phyloP scores from a whole-genome alignment of 768 basidiomycete species.

The Hericium rajendrae region DNA sequence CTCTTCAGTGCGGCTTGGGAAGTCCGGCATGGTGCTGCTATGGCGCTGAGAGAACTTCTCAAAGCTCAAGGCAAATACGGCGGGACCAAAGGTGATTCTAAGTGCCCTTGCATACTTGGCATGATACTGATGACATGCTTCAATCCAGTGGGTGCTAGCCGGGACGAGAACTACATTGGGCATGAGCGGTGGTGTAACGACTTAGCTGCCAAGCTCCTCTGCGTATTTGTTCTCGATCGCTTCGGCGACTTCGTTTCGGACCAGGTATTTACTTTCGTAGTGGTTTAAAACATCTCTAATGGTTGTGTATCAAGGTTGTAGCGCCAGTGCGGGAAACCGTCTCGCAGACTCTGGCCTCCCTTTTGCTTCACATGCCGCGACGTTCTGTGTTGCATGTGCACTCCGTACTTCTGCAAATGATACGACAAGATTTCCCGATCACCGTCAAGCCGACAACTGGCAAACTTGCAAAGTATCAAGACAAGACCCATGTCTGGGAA shows the following conservation, averaged over 20 bases:
- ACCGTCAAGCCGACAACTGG: conserved; percentile 24
- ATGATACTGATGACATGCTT: not conserved
- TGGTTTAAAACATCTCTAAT: not conserved
- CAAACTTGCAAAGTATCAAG: conserved; percentile 18
- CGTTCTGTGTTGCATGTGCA: conserved; percentile 75
- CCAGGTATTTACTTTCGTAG: conserved; percentile 37
- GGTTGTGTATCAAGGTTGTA: conserved; percentile 45
- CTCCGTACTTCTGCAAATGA: conserved; percentile 82
- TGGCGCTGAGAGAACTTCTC: conserved; percentile 83
- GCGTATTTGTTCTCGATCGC: conserved; percentile 89
- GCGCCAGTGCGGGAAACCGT: conserved; percentile 96
- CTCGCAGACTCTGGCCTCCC: conserved; percentile 85
- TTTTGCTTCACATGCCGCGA: conserved; percentile 83
- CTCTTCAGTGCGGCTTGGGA: conserved; percentile 88
- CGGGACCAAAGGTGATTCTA: conserved; percentile 60
- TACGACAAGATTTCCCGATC: conserved; percentile 70
- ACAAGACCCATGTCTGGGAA: conserved; percentile 78
- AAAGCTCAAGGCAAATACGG: conserved; percentile 75
- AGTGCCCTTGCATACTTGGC: conserved; percentile 9
- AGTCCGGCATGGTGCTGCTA: conserved; percentile 85
- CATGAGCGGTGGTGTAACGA: conserved; percentile 90
- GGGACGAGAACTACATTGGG: conserved; percentile 48
- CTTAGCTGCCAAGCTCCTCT: conserved; percentile 75
- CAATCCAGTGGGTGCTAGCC: conserved; percentile 38
- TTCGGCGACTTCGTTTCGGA: conserved; percentile 98